A percentile compares a stretch with the other conserved stretches of the same genome.
These are phyloP conservation scores for thale cress (Arabidopsis thaliana) DNA, from an alignment of 345 rosid species.

Conservation along the genomic window DNA sequence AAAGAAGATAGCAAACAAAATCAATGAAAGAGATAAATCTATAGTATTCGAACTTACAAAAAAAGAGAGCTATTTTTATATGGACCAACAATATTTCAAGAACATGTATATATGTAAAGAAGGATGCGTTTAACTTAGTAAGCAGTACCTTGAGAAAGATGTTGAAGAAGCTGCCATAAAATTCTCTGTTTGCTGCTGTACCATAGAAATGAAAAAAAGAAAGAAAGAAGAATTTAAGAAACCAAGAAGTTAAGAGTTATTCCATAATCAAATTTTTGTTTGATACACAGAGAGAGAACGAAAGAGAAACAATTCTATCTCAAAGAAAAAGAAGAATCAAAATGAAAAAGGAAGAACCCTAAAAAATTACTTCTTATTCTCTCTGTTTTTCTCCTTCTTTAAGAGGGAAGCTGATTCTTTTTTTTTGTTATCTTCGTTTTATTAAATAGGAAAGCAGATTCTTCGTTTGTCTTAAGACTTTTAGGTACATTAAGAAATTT, in stretches of 20 bases:
- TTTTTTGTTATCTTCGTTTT: neutral
- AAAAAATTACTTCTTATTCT: constrained; percentile 23
- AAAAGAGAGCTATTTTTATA: neutral
- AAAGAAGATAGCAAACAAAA: constrained; percentile 12
- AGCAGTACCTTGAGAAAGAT: constrained; percentile 29
- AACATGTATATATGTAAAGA: constrained; percentile 11
- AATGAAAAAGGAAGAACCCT: constrained; percentile 5
- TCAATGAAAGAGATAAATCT: neutral
- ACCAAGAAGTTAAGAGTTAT: neutral
- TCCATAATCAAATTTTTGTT: constrained; percentile 7
- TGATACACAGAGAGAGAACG: constrained; percentile 13
- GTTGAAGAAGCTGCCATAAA: constrained; percentile 6
- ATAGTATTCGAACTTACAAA: neutral
- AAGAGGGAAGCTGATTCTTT: constrained; percentile 44
- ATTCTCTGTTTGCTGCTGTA: constrained; percentile 1
- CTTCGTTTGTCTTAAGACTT: constrained; percentile 27
- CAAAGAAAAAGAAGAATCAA: constrained; percentile 15
- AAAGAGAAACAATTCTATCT: constrained; percentile 4
- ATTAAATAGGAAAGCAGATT: constrained; percentile 31
- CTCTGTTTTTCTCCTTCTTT: constrained; percentile 36
- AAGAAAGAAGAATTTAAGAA: neutral
- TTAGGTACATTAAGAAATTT: constrained; percentile 25
- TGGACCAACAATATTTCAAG: constrained; percentile 18
- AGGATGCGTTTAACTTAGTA: constrained; percentile 7
- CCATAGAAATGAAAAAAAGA: neutral